Conservation (phyloP, 345 rosid species). For the Anacardium occidentale region DNA sequence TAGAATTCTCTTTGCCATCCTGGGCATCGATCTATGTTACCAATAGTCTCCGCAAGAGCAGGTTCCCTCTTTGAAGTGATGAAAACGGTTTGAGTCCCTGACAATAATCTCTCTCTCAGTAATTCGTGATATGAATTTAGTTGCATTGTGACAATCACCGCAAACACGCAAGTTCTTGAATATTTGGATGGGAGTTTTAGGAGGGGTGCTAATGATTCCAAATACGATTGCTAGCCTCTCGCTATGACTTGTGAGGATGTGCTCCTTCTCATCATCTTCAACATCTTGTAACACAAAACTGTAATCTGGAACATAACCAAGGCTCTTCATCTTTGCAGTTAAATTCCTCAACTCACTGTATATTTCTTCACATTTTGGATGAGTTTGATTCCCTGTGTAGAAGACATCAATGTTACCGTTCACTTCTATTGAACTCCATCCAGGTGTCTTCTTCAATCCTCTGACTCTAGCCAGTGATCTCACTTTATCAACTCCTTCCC, state of each 20-base stretch:
- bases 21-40: constrained; percentile 23
- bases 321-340: constrained; percentile 43
- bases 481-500: constrained; percentile 50
- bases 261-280: constrained; percentile 64
- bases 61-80: constrained; percentile 52
- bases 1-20: no score
- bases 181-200: constrained; percentile 40
- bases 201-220: constrained; percentile 45
- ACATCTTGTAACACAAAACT: constrained; percentile 60
- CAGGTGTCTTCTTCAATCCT: constrained; percentile 62
- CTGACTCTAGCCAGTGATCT: constrained; percentile 42
- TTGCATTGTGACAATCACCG: constrained; percentile 44
- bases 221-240: constrained; percentile 58
- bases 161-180: constrained; percentile 59
- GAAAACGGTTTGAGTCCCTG: constrained; percentile 50
- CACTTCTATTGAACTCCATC: constrained; percentile 58
- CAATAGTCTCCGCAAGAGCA: constrained; percentile 64
- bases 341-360: constrained; percentile 37
- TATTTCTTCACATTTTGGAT: constrained; percentile 40
- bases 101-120: constrained; percentile 35
- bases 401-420: constrained; percentile 52
- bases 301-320: constrained; percentile 54
- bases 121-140: constrained; percentile 35
- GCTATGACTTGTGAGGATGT: constrained; percentile 52
- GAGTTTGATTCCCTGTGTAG: constrained; percentile 52